Base-by-base conservation (phyloP, 345 rosid species). In the Eucalyptus cloeziana region DNA sequence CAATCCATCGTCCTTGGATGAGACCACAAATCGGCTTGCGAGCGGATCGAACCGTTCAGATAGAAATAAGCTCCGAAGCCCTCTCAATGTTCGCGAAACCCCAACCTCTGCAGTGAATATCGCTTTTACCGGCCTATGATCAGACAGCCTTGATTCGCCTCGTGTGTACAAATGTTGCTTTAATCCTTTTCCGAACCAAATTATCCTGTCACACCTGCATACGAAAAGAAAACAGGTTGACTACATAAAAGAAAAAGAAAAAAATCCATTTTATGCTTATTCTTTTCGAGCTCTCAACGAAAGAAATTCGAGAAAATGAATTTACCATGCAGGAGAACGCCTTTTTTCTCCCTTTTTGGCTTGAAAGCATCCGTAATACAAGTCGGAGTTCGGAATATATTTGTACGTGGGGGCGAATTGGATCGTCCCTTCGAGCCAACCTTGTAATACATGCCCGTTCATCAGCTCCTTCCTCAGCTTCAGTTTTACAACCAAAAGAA, bases 21-120 rank as follows among this genome's bases (percentile, higher is more conserved):
- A 79, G 17, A 92, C 52, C 19, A 91, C 91, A 52, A 90, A 89
- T 13, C 49, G 91, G 88, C 56, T 87, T 49, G 91, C 69, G 7
- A 88, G 86, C 49, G 90, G 89, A n/a, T 96, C 94, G 86, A 94
- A 91, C 62, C 96, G 93, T 67, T 95, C 96, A 1, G 96, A 95
- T 47, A 92, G 76, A 86, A 95, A 94, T 49, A 94, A 88, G 80
- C 92, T 40, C 85, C 16, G 47, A 6, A 76, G 47, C 24, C 47
- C 30, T 21, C 85, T 76, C 47, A 76, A 76, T 13, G 85, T 76
- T 6, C 2, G 47, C 9, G 15, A 76, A 76, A 76, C 47, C 85
- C 30, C 47, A 0, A 87, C 88, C 88, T 87, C 88, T 13, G 12
- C 47, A 10, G 56, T 49, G 56, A 87, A 87, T 24, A 60, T 14